Conservation (phyloP, 345 rosid species). For the Rhodamnia rubescens region DNA sequence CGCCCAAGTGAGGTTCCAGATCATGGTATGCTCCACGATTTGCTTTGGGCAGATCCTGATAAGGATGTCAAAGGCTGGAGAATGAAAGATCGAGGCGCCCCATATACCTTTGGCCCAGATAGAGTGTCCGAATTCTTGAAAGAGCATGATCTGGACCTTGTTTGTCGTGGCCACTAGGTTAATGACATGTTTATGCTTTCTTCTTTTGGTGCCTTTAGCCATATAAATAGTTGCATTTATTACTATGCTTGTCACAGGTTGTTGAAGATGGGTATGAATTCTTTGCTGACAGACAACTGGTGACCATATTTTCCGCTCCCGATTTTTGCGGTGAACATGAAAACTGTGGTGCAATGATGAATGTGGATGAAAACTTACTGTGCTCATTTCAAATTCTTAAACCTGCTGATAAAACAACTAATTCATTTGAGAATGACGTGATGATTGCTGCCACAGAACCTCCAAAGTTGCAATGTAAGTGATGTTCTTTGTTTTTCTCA, state of each 20-base stretch:
- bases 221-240: background rate
- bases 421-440: slow-evolving; percentile 19
- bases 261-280: background rate
- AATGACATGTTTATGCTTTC: background rate
- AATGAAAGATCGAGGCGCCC: background rate
- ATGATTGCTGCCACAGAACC: background rate
- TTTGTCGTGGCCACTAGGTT: background rate
- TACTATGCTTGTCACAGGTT: background rate
- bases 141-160: background rate
- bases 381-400: background rate
- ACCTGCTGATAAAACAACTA: background rate
- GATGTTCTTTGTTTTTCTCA: background rate
- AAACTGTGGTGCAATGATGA: background rate
- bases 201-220: background rate
- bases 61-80: background rate
- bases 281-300: background rate
- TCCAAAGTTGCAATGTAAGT: background rate
- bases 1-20: background rate
- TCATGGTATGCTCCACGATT: background rate
- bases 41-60: background rate
- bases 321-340: background rate
- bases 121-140: background rate
- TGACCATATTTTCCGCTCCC: background rate
- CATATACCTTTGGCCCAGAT: background rate
- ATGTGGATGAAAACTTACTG: background rate